Base-by-base conservation (phyloP, 179 eudicot genomes). In the Kewa caespitosa region DNA sequence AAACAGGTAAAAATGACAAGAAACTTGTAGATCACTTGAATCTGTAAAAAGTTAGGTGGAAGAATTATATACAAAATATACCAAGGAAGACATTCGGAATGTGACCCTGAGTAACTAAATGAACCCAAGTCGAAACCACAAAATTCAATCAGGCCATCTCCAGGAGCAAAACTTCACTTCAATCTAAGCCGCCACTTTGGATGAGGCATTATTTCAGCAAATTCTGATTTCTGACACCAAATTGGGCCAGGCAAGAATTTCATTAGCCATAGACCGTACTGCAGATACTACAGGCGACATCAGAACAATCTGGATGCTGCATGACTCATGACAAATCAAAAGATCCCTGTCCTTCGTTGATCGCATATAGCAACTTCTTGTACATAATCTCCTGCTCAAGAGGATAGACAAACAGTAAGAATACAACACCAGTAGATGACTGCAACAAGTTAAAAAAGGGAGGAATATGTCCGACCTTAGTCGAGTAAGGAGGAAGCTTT, bases 401-500 rank as follows among this genome's bases (percentile, higher is more conserved):
- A n/a, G 2, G 8, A 32, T 8, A 30, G 68, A 32, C 50, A 52
- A 52, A 31, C 36, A 80, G 59, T 38, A 83, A 73, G 64, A 81
- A 71, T 18, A 23, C 12, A 65, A 20, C n/a, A 48, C 31, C 33
- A 43, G 8, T 42, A 68, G 48, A 30, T n/a, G 22, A 28, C 31
- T 50, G 52, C 59, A 55, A 65, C n/a, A 65, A 23, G 8, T 7
- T 63, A 7, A 14, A 25, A 67, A 57, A 67, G 12, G 14, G 15
- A 71, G 22, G 64, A 46, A 17, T 20, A 1, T 11, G 13, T 10
- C 62, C 12, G 86, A 96, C 99, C 91, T 96, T 96, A 54, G 98
- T 90, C 7, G 99, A 96, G 74, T 96, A 96, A 17, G 99, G 99
- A 59, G 99, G 99, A 70, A 96, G 99, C 86, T 96, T 96, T 48